Evolutionary conservation across 306 rosid genomes (phyloP).

Genomic region (Glycine tomentella): DNA sequence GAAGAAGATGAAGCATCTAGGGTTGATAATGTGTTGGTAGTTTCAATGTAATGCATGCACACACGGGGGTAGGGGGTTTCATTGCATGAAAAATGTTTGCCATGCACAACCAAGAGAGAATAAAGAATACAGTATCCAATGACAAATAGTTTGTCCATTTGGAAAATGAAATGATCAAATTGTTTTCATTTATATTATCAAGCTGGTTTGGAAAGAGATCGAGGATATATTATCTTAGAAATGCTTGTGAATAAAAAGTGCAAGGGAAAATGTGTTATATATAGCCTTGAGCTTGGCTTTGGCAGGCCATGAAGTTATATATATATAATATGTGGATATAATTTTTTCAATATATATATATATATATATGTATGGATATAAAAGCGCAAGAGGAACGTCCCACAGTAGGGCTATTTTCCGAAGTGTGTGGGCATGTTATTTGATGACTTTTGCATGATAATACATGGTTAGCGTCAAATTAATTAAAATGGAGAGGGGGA

Average conservation of each 20-base stretch:
- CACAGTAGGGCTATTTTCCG: too few relatives aligned
- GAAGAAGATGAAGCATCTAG: constrained; percentile 34
- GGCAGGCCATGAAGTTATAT: constrained; percentile 38
- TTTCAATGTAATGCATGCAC: constrained; percentile 57
- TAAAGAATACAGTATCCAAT: constrained; percentile 42
- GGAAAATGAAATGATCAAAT: background rate
- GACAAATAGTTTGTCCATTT: constrained; percentile 51
- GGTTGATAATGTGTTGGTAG: constrained; percentile 52
- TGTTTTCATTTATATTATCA: background rate
- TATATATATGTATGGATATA: too few relatives aligned
- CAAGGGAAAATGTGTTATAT: constrained; percentile 45
- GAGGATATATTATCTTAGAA: background rate
- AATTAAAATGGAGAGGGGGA: background rate
- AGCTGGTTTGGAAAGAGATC: constrained; percentile 4
- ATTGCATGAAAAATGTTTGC: constrained; percentile 57
- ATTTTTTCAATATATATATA: too few relatives aligned
- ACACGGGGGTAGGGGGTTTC: constrained; percentile 79
- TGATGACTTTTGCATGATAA: background rate
- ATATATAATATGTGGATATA: constrained; percentile 25
- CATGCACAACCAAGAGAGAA: constrained; percentile 51
- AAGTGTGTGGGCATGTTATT: too few relatives aligned
- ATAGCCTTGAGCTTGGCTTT: constrained; percentile 50
- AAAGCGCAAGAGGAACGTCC: too few relatives aligned
- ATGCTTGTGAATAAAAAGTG: constrained; percentile 39
- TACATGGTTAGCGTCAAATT: background rate